Conservation (phyloP, 129 eudicot species). For the Smallanthus sonchifolius region DNA sequence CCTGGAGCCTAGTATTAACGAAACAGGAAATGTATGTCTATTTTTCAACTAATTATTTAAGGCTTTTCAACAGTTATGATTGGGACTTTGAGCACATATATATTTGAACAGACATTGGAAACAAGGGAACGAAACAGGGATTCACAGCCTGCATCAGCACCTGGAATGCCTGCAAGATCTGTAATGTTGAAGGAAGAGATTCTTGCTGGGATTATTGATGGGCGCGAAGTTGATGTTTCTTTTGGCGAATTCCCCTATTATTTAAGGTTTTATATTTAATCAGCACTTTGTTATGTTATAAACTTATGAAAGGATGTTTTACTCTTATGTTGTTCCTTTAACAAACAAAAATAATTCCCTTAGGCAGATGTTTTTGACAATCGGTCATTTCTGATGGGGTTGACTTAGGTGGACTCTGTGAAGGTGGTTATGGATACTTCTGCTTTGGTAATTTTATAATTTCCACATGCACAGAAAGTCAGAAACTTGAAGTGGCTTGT, state of each 20-base stretch:
- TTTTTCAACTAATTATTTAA: not conserved
- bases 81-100: not conserved
- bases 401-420: constrained; percentile 79
- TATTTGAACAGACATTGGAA: constrained; percentile 40
- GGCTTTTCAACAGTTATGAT: constrained; percentile 3
- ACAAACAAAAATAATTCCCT: not conserved
- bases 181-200: constrained; percentile 62
- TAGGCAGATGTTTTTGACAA: constrained; percentile 3
- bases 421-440: constrained; percentile 70
- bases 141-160: constrained; percentile 35
- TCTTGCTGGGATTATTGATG: constrained; percentile 58
- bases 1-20: constrained; percentile 38
- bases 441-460: constrained; percentile 56
- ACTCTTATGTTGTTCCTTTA: not conserved
- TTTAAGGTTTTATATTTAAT: constrained; percentile 47
- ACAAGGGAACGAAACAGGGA: constrained; percentile 49
- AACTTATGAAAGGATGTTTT: not conserved
- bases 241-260: constrained; percentile 82
- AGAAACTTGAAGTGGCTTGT: not conserved
- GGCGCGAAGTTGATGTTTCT: constrained; percentile 58
- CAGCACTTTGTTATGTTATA: not conserved
- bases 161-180: constrained; percentile 47
- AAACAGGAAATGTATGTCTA: constrained; percentile 44
- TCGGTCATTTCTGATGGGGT: constrained; percentile 54
- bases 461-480: constrained; percentile 13